phyloP scores from a whole-genome alignment of 2,329 filamentous ascomycete species.

The Aspergillus versicolor region DNA sequence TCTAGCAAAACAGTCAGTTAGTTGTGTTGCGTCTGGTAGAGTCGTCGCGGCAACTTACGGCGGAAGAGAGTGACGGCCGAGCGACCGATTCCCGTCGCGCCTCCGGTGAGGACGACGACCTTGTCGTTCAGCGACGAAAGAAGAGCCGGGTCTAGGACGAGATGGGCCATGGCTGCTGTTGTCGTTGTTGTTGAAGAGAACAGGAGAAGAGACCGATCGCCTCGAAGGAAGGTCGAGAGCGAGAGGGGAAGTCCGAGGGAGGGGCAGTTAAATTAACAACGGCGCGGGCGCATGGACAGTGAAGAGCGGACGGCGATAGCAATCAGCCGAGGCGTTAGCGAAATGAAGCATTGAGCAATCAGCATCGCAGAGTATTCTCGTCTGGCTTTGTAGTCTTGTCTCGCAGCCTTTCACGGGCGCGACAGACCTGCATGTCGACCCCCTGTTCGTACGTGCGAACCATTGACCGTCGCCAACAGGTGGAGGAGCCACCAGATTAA shows the following conservation, averaged over 20 bases:
- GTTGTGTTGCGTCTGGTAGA: neutral
- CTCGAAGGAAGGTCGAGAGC: neutral
- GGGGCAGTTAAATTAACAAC: too few species aligned
- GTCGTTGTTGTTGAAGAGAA: neutral
- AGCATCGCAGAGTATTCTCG: too few species aligned
- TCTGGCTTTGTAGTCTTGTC: too few species aligned
- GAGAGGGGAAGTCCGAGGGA: neutral
- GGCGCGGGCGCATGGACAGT: too few species aligned
- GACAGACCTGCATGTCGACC: too few species aligned
- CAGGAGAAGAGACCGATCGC: neutral
- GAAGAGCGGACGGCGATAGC: too few species aligned
- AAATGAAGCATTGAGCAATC: too few species aligned
- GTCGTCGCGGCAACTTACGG: neutral
- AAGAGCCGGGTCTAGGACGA: neutral
- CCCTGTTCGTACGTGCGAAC: too few species aligned
- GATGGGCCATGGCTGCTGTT: neutral
- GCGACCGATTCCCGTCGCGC: slow-evolving; percentile 3
- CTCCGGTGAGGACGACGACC: slow-evolving; percentile 4
- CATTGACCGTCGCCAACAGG: too few species aligned
- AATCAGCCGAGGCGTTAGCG: too few species aligned
- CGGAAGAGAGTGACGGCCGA: slow-evolving; percentile 2
- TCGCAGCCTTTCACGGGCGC: too few species aligned
- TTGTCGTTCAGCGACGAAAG: neutral
- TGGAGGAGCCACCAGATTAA: too few species aligned
- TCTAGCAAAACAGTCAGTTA: neutral